Evolutionary conservation across 2,329 filamentous ascomycete species (phyloP).

Genomic region (Cladosporium sp.): DNA sequence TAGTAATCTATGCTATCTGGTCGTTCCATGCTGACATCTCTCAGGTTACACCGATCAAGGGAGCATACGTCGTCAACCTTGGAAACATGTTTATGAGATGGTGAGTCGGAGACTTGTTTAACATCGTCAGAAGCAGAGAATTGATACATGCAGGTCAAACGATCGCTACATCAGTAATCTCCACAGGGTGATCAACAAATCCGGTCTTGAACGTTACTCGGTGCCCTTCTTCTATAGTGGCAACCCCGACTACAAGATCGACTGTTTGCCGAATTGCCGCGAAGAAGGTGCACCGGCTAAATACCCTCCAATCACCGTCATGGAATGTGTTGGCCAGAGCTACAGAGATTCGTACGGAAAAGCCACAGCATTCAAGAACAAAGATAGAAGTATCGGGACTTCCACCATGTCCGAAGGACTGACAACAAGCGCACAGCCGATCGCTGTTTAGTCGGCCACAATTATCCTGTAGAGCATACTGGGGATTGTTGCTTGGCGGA

Average conservation of each 20-base stretch:
- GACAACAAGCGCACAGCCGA: not conserved
- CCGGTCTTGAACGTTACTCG: slow-evolving; percentile 49
- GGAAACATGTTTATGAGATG: slow-evolving; percentile 12
- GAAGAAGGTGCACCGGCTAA: slow-evolving; percentile 6
- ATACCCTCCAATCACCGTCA: slow-evolving; percentile 10
- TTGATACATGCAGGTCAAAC: slow-evolving; percentile 39
- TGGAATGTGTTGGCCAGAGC: slow-evolving; percentile 3
- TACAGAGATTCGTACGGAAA: slow-evolving; percentile 11
- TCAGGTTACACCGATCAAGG: slow-evolving; percentile 17
- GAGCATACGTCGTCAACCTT: slow-evolving; percentile 24
- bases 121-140: not conserved
- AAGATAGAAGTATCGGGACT: not conserved
- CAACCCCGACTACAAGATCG: slow-evolving; percentile 40
- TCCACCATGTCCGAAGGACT: not conserved
- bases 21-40: not conserved
- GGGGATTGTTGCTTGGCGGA: no score
- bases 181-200: slow-evolving; percentile 54
- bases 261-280: slow-evolving; percentile 11
- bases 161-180: slow-evolving; percentile 51
- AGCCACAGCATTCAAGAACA: slow-evolving; percentile 9
- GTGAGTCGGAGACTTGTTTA: not conserved
- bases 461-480: no score
- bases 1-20: not conserved
- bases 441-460: not conserved
- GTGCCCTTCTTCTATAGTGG: slow-evolving; percentile 56